phyloP scores from a whole-genome alignment of 2,329 filamentous ascomycete species.

The Aspergillus calidoustus region DNA sequence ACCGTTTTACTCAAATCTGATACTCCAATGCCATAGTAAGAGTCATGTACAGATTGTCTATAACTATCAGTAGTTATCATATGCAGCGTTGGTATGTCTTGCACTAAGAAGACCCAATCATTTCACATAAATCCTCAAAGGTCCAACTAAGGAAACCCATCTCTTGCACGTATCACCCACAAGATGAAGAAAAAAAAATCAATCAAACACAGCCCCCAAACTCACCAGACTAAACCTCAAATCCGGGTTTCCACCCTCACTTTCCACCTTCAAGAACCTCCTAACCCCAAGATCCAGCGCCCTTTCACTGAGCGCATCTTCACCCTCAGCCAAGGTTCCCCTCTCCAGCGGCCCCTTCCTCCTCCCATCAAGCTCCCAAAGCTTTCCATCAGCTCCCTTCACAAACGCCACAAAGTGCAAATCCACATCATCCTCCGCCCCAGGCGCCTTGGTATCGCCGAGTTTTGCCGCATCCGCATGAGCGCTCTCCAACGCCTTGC shows the following conservation, averaged over 20 bases:
- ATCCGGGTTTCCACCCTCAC: slow-evolving; percentile 58
- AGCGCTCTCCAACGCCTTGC: slow-evolving; percentile 73
- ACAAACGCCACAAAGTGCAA: slow-evolving; percentile 97
- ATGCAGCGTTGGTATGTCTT: not conserved
- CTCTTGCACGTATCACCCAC: not conserved
- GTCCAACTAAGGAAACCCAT: too few species aligned
- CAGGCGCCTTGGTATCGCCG: slow-evolving; percentile 79
- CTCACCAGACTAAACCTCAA: slow-evolving; percentile 68
- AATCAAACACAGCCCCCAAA: slow-evolving; percentile 61
- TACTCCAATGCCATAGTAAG: not conserved
- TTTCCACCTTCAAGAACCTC: slow-evolving; percentile 63
- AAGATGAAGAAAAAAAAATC: slow-evolving; percentile 40
- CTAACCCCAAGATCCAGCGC: slow-evolving; percentile 73
- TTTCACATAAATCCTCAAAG: not conserved
- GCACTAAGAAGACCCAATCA: not conserved
- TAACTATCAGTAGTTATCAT: not conserved
- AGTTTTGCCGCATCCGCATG: slow-evolving; percentile 76
- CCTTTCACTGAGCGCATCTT: slow-evolving; percentile 76
- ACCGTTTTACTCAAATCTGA: not conserved
- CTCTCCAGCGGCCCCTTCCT: slow-evolving; percentile 75
- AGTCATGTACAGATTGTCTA: not conserved
- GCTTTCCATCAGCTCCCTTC: slow-evolving; percentile 69
- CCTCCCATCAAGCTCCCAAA: slow-evolving; percentile 82
- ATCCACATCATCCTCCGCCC: slow-evolving; percentile 80
- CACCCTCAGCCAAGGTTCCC: slow-evolving; percentile 61